Evolutionary conservation across 2,329 filamentous ascomycete species (phyloP).

Genomic region (Rutstroemia sydowiana): DNA sequence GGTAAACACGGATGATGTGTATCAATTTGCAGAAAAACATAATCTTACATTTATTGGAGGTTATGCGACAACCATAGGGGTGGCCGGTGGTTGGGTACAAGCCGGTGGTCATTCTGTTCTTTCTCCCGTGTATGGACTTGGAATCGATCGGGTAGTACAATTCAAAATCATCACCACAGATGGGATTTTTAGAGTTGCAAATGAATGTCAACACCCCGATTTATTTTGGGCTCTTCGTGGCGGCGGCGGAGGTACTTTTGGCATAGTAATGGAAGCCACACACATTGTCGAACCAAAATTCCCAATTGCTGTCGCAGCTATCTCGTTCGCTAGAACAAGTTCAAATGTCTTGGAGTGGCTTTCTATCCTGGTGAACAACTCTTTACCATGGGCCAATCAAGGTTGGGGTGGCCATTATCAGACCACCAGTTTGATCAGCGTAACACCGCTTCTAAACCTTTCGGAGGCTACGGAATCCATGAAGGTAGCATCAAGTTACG

Average conservation of each 20-base stretch:
- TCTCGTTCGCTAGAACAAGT: constrained; percentile 9
- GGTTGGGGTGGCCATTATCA: constrained; percentile 18
- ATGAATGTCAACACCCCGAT: constrained; percentile 36
- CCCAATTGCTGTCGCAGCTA: constrained; percentile 11
- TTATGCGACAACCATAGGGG: constrained; percentile 38
- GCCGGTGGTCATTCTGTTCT: constrained; percentile 50
- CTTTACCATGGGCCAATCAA: constrained; percentile 14
- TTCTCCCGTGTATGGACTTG: constrained; percentile 42
- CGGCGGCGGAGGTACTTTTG: constrained; percentile 39
- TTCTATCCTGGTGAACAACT: constrained; percentile 12
- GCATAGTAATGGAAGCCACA: constrained; percentile 31
- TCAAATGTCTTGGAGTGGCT: constrained; percentile 10
- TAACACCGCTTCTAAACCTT: constrained; percentile 14
- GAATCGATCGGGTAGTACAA: constrained; percentile 41
- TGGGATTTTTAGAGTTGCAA: constrained; percentile 38
- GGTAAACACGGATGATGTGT: constrained; percentile 20
- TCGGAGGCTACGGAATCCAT: constrained; percentile 13
- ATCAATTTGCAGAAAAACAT: constrained; percentile 22
- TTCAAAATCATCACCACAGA: constrained; percentile 42
- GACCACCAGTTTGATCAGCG: constrained; percentile 11
- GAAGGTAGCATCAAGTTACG: constrained; percentile 10
- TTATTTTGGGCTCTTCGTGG: constrained; percentile 45
- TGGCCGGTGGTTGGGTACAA: constrained; percentile 40
- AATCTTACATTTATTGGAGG: constrained; percentile 24
- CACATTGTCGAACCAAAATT: constrained; percentile 14